Evolutionary conservation across 441 rosid species (phyloP).

Genomic region (Daphne laureola): DNA sequence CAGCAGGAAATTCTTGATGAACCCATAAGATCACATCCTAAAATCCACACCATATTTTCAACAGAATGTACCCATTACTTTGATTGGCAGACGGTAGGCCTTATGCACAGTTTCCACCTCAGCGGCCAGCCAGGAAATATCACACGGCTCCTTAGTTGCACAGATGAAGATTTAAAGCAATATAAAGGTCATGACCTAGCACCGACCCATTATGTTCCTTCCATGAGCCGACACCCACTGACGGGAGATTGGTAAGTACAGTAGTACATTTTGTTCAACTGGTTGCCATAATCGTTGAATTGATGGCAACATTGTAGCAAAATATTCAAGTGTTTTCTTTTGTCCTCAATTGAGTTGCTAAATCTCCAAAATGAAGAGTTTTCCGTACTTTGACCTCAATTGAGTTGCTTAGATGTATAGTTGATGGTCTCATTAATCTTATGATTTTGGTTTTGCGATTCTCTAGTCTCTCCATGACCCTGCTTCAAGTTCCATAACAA

Average conservation of each 20-base stretch:
- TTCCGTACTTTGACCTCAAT: too few relatives aligned
- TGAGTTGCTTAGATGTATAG: too few relatives aligned
- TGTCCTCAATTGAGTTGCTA: too few relatives aligned
- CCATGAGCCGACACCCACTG: slow-evolving; percentile 95
- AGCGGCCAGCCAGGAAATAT: slow-evolving; percentile 97
- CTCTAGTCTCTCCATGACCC: too few relatives aligned
- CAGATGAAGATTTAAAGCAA: slow-evolving; percentile 70
- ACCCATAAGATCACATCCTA: slow-evolving; percentile 45
- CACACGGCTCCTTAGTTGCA: slow-evolving; percentile 95
- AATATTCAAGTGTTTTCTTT: too few relatives aligned
- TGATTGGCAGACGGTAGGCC: slow-evolving; percentile 99
- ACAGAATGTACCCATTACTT: slow-evolving; percentile 90
- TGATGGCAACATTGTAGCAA: too few relatives aligned
- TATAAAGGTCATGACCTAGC: slow-evolving; percentile 90
- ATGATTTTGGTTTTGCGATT: too few relatives aligned
- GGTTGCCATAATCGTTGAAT: background rate
- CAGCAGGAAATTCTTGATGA: slow-evolving; percentile 30
- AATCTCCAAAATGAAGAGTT: too few relatives aligned
- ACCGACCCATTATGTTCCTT: slow-evolving; percentile 96
- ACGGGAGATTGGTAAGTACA: slow-evolving; percentile 85
- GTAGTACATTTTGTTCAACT: background rate
- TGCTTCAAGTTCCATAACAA: too few relatives aligned
- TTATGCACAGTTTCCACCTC: slow-evolving; percentile 79
- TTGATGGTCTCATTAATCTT: too few relatives aligned
- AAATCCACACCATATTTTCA: slow-evolving; percentile 91